Conservation (phyloP, 257 asterid genomes). For the Gentiana macrophylla region DNA sequence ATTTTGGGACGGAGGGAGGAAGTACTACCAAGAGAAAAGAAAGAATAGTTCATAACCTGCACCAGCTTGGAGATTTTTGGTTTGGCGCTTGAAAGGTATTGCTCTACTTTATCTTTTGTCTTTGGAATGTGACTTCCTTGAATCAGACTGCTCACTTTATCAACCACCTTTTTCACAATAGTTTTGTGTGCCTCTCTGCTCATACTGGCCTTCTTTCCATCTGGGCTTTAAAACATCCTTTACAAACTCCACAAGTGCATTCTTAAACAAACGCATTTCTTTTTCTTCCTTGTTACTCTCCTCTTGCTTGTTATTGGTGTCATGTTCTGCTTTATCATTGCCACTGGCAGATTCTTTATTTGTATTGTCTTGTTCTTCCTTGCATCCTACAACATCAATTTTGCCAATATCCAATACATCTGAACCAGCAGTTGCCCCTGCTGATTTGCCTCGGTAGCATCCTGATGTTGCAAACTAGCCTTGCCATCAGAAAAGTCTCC, state of each 20-base stretch:
- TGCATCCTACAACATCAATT: constrained; percentile 12
- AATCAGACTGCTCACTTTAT: constrained; percentile 64
- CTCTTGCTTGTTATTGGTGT: constrained; percentile 53
- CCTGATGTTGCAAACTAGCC: constrained; percentile 14
- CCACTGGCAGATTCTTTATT: constrained; percentile 28
- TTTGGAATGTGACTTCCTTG: constrained; percentile 66
- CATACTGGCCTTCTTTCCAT: constrained; percentile 93
- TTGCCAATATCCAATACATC: constrained; percentile 1
- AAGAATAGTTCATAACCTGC: constrained; percentile 40
- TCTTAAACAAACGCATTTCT: constrained; percentile 67
- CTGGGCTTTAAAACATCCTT: constrained; percentile 82
- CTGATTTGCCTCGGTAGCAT: constrained; percentile 19
- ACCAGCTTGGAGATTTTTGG: constrained; percentile 80
- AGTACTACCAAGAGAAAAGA: neutral
- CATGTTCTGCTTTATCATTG: constrained; percentile 41
- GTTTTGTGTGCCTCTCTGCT: constrained; percentile 88
- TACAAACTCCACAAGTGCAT: constrained; percentile 69
- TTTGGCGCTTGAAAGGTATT: constrained; percentile 59
- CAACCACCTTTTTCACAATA: constrained; percentile 91
- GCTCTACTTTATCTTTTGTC: constrained; percentile 70
- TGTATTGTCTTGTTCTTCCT: constrained; percentile 31
- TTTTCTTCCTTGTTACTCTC: constrained; percentile 73
- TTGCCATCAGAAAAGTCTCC: constrained; percentile 8
- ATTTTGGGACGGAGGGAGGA: neutral
- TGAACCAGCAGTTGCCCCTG: constrained; percentile 3